These are phyloP conservation scores for Spergularia azorica DNA, from an alignment of 179 eudicot genomes.

Conservation along the genomic window DNA sequence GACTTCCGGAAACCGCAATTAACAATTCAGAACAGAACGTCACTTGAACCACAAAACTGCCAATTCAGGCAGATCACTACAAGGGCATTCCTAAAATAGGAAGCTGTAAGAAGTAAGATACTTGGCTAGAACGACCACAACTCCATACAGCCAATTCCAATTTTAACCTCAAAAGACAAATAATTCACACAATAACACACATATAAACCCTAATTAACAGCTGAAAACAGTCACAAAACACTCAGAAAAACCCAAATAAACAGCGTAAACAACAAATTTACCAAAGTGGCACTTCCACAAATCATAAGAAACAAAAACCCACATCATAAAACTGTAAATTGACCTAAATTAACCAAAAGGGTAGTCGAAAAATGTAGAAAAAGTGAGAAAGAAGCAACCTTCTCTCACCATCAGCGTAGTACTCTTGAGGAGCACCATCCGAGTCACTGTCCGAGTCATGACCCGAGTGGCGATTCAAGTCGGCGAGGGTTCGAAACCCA, in stretches of 20 bases:
- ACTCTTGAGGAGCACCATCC: constrained; percentile 67
- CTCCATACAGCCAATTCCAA: neutral
- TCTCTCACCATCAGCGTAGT: constrained; percentile 72
- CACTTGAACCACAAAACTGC: neutral
- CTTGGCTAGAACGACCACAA: neutral
- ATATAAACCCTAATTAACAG: neutral
- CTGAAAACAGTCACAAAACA: neutral
- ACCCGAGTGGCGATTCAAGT: constrained; percentile 63
- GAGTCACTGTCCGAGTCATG: constrained; percentile 67
- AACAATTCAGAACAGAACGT: neutral
- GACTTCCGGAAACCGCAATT: neutral
- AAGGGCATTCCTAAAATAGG: constrained; percentile 3
- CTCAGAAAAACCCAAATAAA: neutral
- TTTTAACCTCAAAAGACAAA: neutral
- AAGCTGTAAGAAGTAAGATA: neutral
- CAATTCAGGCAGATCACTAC: neutral
- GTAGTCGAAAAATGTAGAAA: neutral
- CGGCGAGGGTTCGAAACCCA: constrained; percentile 68
- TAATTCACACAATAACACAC: neutral
- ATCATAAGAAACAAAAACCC: neutral
- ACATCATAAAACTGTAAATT: neutral
- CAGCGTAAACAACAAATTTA: constrained; percentile 1
- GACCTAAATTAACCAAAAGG: neutral
- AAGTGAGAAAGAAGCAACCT: constrained; percentile 37
- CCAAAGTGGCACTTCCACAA: neutral